Conservation (phyloP, 805 yeast genomes). For the Saturnispora sekii region DNA sequence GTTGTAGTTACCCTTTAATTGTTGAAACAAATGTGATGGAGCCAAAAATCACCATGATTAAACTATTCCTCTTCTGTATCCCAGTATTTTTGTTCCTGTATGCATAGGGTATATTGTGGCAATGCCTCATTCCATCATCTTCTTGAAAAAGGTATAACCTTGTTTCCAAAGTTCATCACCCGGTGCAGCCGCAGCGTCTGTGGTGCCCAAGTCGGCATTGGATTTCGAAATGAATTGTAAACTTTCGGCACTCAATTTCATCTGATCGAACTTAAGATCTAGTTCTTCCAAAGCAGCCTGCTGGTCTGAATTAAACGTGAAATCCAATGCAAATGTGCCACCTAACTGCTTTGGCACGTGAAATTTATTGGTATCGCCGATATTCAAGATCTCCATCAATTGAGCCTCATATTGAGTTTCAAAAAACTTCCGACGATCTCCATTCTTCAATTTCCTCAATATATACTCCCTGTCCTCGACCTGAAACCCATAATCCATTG, state of each 20-base stretch:
- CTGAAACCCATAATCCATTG: background rate
- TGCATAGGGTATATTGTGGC: too few species aligned
- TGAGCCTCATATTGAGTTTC: constrained; percentile 1
- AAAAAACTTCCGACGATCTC: background rate
- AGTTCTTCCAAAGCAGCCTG: background rate
- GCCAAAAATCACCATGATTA: too few species aligned
- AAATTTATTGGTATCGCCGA: background rate
- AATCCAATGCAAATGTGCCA: too few species aligned
- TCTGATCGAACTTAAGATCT: background rate
- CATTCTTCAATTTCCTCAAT: background rate
- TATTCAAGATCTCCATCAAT: background rate
- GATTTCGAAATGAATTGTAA: background rate
- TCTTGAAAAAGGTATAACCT: constrained; percentile 4
- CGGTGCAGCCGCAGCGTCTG: background rate
- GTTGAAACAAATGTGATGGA: too few species aligned
- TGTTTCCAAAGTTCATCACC: constrained; percentile 6
- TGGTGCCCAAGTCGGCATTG: background rate
- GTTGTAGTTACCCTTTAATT: too few species aligned
- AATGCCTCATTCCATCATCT: constrained; percentile 2
- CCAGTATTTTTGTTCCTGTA: too few species aligned
- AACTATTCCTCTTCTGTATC: too few species aligned
- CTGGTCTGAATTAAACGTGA: background rate
- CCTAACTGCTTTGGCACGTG: background rate
- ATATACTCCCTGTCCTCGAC: constrained; percentile 1
- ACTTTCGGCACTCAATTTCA: constrained; percentile 1